Percentiles rank a stretch among this genome's conserved stretches.
Evolutionary conservation across 2,329 filamentous ascomycete species (phyloP).

Genomic region (Stemphylium vesicarium): DNA sequence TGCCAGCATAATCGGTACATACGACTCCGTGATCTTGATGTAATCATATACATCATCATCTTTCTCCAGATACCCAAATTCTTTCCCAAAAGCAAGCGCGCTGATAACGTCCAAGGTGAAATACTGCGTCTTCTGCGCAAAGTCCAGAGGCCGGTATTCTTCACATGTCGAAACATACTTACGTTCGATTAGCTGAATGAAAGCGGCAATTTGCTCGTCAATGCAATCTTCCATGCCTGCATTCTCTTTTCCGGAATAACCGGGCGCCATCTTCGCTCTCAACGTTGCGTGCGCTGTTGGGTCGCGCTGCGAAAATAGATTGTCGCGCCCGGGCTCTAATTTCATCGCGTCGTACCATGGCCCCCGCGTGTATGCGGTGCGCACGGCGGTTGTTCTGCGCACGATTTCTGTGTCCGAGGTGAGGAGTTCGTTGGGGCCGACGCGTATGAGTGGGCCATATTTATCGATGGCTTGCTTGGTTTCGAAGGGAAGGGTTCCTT

Average conservation of each 20-base stretch:
- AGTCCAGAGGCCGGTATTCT: conserved; percentile 50
- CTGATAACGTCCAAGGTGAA: conserved; percentile 63
- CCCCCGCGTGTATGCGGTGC: conserved; percentile 44
- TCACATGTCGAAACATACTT: conserved; percentile 47
- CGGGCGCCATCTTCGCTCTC: conserved; percentile 56
- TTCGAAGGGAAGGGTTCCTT: background rate
- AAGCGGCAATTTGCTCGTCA: conserved; percentile 52
- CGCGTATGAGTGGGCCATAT: background rate
- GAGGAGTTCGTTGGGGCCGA: conserved; percentile 37
- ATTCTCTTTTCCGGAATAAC: conserved; percentile 57
- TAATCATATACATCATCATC: conserved; percentile 56
- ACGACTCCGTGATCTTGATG: conserved; percentile 52
- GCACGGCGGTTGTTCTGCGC: conserved; percentile 51
- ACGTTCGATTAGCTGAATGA: conserved; percentile 56
- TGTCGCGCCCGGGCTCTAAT: conserved; percentile 59
- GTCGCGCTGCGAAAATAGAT: conserved; percentile 58
- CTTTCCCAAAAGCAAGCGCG: conserved; percentile 57
- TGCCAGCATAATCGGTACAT: conserved; percentile 25
- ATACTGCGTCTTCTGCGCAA: conserved; percentile 56
- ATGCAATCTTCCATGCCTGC: conserved; percentile 57
- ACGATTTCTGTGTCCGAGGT: conserved; percentile 57
- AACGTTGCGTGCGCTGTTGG: conserved; percentile 51
- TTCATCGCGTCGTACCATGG: conserved; percentile 50
- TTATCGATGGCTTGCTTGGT: background rate
- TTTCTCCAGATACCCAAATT: conserved; percentile 57